phyloP scores from a whole-genome alignment of 2,329 filamentous ascomycete species.

The Fusarium abutilonis region DNA sequence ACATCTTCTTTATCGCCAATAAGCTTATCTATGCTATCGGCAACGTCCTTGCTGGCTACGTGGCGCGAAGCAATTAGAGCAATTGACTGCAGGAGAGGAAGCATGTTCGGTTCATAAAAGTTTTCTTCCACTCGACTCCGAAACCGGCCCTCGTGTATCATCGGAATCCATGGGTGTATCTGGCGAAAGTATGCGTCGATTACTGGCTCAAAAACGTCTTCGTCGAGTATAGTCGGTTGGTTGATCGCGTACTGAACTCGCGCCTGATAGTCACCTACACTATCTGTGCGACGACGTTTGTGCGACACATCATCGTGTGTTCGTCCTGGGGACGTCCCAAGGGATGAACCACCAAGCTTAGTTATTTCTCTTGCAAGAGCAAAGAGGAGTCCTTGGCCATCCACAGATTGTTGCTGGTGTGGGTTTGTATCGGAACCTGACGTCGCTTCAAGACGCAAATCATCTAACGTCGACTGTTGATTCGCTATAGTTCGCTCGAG shows the following conservation, averaged over 20 bases:
- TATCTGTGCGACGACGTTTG: conserved; percentile 20
- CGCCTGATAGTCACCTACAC: not conserved
- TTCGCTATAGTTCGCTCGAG: conserved; percentile 24
- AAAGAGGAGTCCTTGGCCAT: conserved; percentile 3
- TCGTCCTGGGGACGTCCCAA: not conserved
- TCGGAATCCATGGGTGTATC: conserved; percentile 36
- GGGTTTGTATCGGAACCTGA: not conserved
- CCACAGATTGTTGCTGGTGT: not conserved
- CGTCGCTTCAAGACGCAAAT: not conserved
- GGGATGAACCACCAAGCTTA: not conserved
- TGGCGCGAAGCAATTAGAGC: conserved; percentile 22
- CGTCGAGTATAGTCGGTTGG: conserved; percentile 10
- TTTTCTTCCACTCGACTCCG: conserved; percentile 15
- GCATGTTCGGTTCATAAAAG: conserved; percentile 3
- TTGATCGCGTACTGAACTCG: not conserved
- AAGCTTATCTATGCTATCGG: not conserved
- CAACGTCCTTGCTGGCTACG: not conserved
- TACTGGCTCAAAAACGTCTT: conserved; percentile 17
- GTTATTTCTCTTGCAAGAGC: conserved; percentile 31
- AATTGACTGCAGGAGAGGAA: conserved; percentile 23
- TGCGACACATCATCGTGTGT: not conserved
- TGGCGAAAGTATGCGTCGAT: conserved; percentile 27
- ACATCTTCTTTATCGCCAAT: not conserved
- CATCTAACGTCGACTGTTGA: conserved; percentile 26
- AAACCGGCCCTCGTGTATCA: conserved; percentile 30